Percentiles rank a stretch among this genome's conserved stretches.
Conservation (phyloP, 2,329 filamentous ascomycete species). For the Penicillium thymicola region DNA sequence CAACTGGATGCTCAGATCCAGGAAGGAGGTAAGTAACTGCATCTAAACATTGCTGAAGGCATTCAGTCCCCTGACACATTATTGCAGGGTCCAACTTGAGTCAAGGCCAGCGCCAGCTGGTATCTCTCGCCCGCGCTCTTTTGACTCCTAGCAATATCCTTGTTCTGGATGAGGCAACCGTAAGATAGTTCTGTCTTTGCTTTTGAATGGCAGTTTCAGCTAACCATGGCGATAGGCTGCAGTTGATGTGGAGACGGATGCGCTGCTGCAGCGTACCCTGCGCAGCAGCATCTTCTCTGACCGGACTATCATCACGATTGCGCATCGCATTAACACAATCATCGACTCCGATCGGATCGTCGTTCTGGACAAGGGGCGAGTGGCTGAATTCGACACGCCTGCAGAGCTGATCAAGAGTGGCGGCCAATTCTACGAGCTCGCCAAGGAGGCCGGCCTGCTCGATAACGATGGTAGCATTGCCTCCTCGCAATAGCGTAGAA, state of each 20-base stretch:
- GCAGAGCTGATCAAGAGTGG: constrained; percentile 69
- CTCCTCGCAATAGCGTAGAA: constrained; percentile 15
- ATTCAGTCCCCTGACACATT: not conserved
- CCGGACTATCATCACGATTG: constrained; percentile 96
- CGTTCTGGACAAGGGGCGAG: constrained; percentile 84
- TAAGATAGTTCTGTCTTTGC: constrained; percentile 36
- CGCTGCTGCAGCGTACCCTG: constrained; percentile 61
- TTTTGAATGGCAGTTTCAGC: constrained; percentile 2
- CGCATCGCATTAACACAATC: constrained; percentile 97
- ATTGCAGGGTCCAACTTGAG: constrained; percentile 82
- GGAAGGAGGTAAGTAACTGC: constrained; percentile 73
- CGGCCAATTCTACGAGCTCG: constrained; percentile 83
- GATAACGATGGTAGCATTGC: constrained; percentile 41
- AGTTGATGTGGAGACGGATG: constrained; percentile 67
- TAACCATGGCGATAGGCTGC: constrained; percentile 50
- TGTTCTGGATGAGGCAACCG: constrained; percentile 94
- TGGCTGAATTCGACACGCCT: constrained; percentile 90
- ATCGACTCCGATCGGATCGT: constrained; percentile 84
- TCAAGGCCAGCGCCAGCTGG: constrained; percentile 88
- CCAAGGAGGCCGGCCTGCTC: constrained; percentile 81
- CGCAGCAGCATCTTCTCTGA: constrained; percentile 72
- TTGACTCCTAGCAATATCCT: constrained; percentile 95
- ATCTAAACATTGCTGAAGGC: constrained; percentile 3
- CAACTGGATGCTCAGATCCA: constrained; percentile 86
- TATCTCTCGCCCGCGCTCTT: constrained; percentile 89